These are phyloP conservation scores for Curvularia eragrostidis DNA, from an alignment of 2,329 filamentous ascomycete species.

Conservation along the genomic window DNA sequence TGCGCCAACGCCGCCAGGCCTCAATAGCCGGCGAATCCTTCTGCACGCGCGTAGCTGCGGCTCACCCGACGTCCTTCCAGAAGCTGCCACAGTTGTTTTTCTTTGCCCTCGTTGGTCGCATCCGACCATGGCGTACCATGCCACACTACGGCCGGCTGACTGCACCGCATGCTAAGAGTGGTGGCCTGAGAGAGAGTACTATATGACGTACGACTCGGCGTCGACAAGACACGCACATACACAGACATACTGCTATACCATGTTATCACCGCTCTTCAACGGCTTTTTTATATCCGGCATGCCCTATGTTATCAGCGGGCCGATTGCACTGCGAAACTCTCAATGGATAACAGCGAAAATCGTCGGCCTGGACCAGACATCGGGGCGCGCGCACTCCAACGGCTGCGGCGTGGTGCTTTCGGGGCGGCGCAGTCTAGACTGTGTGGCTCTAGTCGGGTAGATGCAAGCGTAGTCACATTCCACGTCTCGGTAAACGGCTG, in stretches of 20 bases:
- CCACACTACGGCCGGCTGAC: constrained; percentile 9
- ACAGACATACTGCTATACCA: constrained; percentile 17
- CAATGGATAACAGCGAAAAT: constrained; percentile 29
- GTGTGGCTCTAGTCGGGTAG: constrained; percentile 16
- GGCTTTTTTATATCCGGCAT: constrained; percentile 36
- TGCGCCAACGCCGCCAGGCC: constrained; percentile 30
- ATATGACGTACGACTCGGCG: constrained; percentile 8
- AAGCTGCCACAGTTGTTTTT: constrained; percentile 37
- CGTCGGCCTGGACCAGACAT: constrained; percentile 24
- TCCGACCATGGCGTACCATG: constrained; percentile 8
- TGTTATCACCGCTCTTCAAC: constrained; percentile 22
- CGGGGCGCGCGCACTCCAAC: constrained; percentile 22
- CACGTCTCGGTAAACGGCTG: constrained; percentile 25
- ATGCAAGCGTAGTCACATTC: constrained; percentile 23
- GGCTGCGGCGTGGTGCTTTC: constrained; percentile 27
- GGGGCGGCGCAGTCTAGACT: constrained; percentile 28
- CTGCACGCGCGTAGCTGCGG: constrained; percentile 19
- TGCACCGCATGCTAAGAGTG: constrained; percentile 6
- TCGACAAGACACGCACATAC: background rate
- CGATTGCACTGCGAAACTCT: constrained; percentile 30
- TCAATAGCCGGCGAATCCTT: constrained; percentile 20
- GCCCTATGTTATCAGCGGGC: constrained; percentile 12
- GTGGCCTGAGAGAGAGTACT: background rate
- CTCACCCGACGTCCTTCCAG: constrained; percentile 36
- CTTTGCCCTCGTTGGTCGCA: constrained; percentile 4